These are phyloP conservation scores for Aphanocladium album DNA, from an alignment of 2,329 filamentous ascomycete genomes.

Conservation along the genomic window DNA sequence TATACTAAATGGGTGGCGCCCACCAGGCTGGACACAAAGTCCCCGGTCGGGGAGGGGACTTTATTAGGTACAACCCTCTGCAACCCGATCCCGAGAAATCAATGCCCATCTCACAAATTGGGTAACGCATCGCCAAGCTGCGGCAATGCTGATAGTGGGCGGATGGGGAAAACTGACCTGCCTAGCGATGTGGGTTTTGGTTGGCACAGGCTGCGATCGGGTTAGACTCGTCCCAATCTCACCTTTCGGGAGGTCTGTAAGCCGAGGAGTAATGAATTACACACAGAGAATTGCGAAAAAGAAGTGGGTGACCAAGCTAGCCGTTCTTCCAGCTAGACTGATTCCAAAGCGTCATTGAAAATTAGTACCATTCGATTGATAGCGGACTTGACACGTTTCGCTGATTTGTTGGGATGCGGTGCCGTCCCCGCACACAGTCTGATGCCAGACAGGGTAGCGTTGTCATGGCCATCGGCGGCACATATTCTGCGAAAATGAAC, in stretches of 20 bases:
- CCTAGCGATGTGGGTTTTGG: neutral
- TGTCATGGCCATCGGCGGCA: neutral
- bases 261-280: neutral
- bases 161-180: neutral
- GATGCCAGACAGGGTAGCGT: neutral
- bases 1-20: neutral
- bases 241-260: neutral
- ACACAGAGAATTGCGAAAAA: neutral
- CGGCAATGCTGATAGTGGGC: neutral
- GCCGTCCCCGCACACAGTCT: neutral
- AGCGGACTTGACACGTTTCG: neutral
- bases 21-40: neutral
- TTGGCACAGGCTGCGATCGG: conserved; percentile 3
- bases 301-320: neutral
- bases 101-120: neutral
- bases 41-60: neutral
- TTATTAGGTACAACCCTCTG: neutral
- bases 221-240: neutral
- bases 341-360: conserved; percentile 5
- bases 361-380: neutral
- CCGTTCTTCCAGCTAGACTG: neutral
- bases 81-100: neutral
- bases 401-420: neutral
- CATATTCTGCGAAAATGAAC: neutral
- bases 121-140: neutral